phyloP scores from a whole-genome alignment of 805 yeast species.

The Blastobotrys terrestris region DNA sequence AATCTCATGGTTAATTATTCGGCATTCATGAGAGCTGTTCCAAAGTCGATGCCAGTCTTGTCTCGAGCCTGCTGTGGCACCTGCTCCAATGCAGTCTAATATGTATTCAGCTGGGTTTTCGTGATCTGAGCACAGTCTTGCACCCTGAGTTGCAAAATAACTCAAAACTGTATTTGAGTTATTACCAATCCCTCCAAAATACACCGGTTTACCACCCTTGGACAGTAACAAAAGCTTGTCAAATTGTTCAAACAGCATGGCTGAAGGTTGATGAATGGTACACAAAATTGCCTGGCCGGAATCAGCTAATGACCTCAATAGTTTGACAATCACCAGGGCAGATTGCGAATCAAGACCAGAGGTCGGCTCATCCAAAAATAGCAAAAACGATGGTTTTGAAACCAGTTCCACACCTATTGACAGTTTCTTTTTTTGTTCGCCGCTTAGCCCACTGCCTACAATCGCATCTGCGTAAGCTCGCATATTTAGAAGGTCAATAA shows the following conservation, averaged over 20 bases:
- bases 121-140: conserved; percentile 48
- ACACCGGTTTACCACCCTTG: conserved; percentile 69
- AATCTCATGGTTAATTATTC: conserved; percentile 30
- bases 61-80: conserved; percentile 58
- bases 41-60: conserved; percentile 63
- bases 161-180: conserved; percentile 48
- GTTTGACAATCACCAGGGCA: conserved; percentile 61
- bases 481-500: conserved; percentile 61
- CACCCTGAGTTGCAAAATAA: conserved; percentile 65
- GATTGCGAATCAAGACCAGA: conserved; percentile 56
- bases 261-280: conserved; percentile 71
- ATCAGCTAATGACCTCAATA: conserved; percentile 59
- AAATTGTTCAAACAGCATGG: conserved; percentile 54
- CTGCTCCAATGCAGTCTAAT: conserved; percentile 67
- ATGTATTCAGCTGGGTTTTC: conserved; percentile 73
- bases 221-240: conserved; percentile 59
- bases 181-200: conserved; percentile 70
- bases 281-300: conserved; percentile 66
- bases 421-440: conserved; percentile 57
- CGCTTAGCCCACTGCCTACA: conserved; percentile 64
- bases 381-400: conserved; percentile 53
- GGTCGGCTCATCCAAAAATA: conserved; percentile 62
- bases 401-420: conserved; percentile 65
- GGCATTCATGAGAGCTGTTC: conserved; percentile 42
- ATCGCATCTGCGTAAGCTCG: conserved; percentile 59